Conservation (phyloP, 225 moss, liverwort and hornwort species). For the Asterella californica region DNA sequence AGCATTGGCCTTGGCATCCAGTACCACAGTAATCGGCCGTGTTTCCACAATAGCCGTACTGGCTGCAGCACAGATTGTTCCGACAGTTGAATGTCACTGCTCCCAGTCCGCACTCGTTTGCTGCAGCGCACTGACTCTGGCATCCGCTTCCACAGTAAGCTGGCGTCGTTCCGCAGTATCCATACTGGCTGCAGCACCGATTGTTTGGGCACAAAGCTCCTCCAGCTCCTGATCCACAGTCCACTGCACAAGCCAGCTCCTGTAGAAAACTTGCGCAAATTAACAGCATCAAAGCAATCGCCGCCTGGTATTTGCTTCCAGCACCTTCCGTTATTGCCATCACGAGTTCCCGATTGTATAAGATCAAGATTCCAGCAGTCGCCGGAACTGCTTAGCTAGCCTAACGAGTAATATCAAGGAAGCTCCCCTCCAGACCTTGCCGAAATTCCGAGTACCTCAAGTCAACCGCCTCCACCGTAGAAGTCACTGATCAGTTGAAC, state of each 20-base stretch:
- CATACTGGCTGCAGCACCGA: constrained; percentile 50
- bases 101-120: not conserved
- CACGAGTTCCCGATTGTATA: not conserved
- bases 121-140: constrained; percentile 19
- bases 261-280: not conserved
- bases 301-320: not conserved
- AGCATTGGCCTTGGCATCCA: constrained; percentile 40
- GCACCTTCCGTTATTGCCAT: not conserved
- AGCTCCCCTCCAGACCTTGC: no score
- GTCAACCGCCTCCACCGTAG: no score
- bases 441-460: no score
- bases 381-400: no score
- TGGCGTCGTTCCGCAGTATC: constrained; percentile 42
- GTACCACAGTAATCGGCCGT: constrained; percentile 37
- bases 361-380: no score
- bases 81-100: constrained; percentile 7
- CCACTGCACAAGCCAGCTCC: not conserved
- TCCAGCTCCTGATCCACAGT: not conserved
- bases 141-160: constrained; percentile 53
- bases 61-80: constrained; percentile 46
- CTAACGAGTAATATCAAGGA: no score
- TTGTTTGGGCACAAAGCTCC: constrained; percentile 18
- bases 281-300: not conserved
- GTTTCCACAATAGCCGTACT: constrained; percentile 48
- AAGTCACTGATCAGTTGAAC: no score